Base-by-base conservation (phyloP, 441 rosid genomes). In the Populus hybrid region DNA sequence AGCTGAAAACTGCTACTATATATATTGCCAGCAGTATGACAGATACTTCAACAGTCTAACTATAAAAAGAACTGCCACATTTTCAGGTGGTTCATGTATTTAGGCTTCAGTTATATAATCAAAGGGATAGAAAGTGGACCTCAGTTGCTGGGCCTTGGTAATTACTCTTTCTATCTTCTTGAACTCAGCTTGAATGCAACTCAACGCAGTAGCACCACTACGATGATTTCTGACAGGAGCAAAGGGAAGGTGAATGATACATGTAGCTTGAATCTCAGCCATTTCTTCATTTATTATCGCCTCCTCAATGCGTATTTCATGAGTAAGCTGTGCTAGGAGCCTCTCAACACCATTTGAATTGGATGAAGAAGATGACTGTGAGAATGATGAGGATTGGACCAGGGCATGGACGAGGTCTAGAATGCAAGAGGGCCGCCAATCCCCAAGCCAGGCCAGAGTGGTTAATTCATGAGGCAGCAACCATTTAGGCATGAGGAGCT, bases 391-490 rank as follows among this genome's bases (percentile, higher is more conserved):
- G 26, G 87, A 82, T 50, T 74, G 69, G 1, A 84, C 78, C 83
- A 90, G 82, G 31, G 84, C 86, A 23, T 70, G 86, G 31, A 91
- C 74, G 75, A 94, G 89, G 68, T 88, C 89, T 76, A 92, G 86
- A 76, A 94, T 89, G 45, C 90, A 76, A 4, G 98, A 86, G 26
- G 98, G 97, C 38, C 94, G 90, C 97, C 97, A 94, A 74, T 94
- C 97, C 21, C 98, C 94, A 36, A 91, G 86, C 97, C 97, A 94
- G 66, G 90, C 76, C 9, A 94, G 76, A 6, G 85, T 76, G 72
- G 92, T 91, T 69, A 90, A 82, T 71, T 94, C 94, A 16, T 89
- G 89, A 21, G 93, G 87, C 7, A 89, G 86, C 8, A 87, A 70
- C 83, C 90, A 87, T 23, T 74, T 81, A 26, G 95, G 98, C 87